A percentile compares a stretch with the other conserved stretches of the same genome.
These are phyloP conservation scores for Alternaria longipes DNA, from an alignment of 2,329 filamentous ascomycete species.

Conservation along the genomic window DNA sequence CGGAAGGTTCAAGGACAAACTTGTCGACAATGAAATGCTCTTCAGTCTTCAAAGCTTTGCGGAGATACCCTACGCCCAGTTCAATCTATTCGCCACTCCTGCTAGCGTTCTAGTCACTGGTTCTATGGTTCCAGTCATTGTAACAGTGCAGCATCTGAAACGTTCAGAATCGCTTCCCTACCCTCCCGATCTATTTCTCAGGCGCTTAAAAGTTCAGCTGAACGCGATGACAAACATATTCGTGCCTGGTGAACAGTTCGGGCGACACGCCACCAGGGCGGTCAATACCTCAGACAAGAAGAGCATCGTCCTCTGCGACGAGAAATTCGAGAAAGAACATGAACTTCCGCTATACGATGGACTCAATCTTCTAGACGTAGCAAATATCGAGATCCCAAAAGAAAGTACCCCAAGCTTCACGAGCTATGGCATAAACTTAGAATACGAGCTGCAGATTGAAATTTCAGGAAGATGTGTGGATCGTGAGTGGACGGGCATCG, in stretches of 20 bases:
- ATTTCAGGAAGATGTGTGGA: constrained; percentile 40
- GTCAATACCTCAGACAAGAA: constrained; percentile 15
- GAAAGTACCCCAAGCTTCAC: constrained; percentile 35
- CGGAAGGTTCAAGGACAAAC: constrained; percentile 31
- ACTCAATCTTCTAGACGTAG: constrained; percentile 21
- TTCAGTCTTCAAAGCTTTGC: constrained; percentile 29
- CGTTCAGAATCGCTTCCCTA: constrained; percentile 34
- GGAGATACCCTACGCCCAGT: constrained; percentile 34
- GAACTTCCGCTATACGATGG: constrained; percentile 30
- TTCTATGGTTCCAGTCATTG: constrained; percentile 20
- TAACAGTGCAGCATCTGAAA: constrained; percentile 36
- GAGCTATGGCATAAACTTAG: constrained; percentile 36
- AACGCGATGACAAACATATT: constrained; percentile 24
- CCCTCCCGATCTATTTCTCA: constrained; percentile 36
- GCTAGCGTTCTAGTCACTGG: constrained; percentile 33
- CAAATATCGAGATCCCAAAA: constrained; percentile 15
- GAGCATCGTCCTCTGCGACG: constrained; percentile 27
- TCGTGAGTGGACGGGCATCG: constrained; percentile 31
- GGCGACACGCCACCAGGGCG: constrained; percentile 13
- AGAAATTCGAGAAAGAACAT: constrained; percentile 23
- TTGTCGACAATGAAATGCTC: constrained; percentile 34
- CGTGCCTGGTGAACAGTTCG: constrained; percentile 19
- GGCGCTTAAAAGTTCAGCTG: constrained; percentile 35
- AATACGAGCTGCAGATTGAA: constrained; percentile 36
- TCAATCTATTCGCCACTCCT: constrained; percentile 34